Percentiles rank a stretch among this genome's conserved stretches.
Conservation (phyloP, 116 monocot genomes). For the Iris pallida region DNA sequence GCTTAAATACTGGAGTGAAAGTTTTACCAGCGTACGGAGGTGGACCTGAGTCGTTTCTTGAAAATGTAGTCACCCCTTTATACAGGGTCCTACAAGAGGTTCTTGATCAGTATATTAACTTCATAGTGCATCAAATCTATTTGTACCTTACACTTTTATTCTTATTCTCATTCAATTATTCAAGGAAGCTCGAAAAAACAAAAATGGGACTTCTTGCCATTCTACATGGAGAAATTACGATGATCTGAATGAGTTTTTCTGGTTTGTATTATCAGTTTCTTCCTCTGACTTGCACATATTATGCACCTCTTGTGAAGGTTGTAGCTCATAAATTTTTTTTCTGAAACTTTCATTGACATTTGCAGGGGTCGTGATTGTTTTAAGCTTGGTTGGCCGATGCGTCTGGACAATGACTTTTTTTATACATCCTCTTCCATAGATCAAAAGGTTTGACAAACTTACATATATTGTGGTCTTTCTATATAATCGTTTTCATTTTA, state of each 20-base stretch:
- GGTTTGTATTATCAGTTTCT: constrained; percentile 36
- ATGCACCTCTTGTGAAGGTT: background rate
- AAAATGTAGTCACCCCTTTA: constrained; percentile 66
- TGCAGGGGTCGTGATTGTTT: constrained; percentile 77
- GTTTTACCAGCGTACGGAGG: constrained; percentile 78
- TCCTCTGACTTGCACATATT: background rate
- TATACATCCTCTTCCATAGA: constrained; percentile 24
- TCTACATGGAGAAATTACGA: constrained; percentile 92
- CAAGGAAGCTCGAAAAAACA: constrained; percentile 77
- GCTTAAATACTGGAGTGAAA: constrained; percentile 65
- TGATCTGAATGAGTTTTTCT: constrained; percentile 86
- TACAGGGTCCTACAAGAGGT: constrained; percentile 65
- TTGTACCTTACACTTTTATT: background rate
- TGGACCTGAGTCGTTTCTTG: constrained; percentile 60
- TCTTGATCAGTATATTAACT: background rate
- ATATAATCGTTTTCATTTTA: background rate
- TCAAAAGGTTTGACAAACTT: constrained; percentile 25
- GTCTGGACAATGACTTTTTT: constrained; percentile 56
- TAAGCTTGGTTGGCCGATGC: constrained; percentile 87
- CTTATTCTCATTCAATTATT: constrained; percentile 10
- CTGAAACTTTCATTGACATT: background rate
- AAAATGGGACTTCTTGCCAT: constrained; percentile 62
- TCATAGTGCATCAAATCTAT: background rate
- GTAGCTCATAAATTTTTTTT: background rate
- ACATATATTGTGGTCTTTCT: background rate